Evolutionary conservation across 192 early-diverging fungal genomes (phyloP).

Genomic region (Coemansia sp.): DNA sequence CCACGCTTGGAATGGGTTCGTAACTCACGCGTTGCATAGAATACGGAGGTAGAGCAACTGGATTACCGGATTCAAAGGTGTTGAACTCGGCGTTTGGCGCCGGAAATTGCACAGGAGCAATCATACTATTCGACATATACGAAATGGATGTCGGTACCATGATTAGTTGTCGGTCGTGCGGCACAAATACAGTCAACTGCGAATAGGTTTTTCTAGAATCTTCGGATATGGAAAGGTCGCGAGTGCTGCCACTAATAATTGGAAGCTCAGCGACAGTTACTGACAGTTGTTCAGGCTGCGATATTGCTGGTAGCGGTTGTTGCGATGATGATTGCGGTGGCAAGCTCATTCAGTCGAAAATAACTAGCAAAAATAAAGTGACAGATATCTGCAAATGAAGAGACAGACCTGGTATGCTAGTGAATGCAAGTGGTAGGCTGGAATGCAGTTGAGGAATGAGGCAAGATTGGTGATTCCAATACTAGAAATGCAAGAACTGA

Average conservation of each 20-base stretch:
- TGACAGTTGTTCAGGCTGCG: neutral
- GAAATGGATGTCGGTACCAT: slow-evolving; percentile 26
- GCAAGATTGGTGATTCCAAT: neutral
- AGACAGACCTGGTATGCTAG: neutral
- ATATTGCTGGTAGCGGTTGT: neutral
- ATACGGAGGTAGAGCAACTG: neutral
- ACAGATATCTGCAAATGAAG: neutral
- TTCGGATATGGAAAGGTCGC: neutral
- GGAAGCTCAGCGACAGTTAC: neutral
- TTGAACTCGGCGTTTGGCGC: neutral
- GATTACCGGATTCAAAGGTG: slow-evolving; percentile 4
- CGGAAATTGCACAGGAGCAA: slow-evolving; percentile 12
- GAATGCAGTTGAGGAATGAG: neutral
- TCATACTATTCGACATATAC: slow-evolving; percentile 12
- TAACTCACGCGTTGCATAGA: neutral
- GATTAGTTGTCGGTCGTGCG: slow-evolving; percentile 27
- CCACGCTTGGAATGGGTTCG: neutral
- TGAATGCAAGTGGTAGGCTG: neutral
- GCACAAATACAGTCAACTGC: slow-evolving; percentile 20
- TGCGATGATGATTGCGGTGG: slow-evolving; percentile 1
- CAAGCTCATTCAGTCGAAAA: neutral
- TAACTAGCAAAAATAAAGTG: too few relatives aligned
- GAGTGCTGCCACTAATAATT: neutral
- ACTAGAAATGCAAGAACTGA: neutral
- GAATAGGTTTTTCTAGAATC: slow-evolving; percentile 7